phyloP scores from a whole-genome alignment of 176 grass and related monocot genomes.

The Dendrocalamus sinicus region DNA sequence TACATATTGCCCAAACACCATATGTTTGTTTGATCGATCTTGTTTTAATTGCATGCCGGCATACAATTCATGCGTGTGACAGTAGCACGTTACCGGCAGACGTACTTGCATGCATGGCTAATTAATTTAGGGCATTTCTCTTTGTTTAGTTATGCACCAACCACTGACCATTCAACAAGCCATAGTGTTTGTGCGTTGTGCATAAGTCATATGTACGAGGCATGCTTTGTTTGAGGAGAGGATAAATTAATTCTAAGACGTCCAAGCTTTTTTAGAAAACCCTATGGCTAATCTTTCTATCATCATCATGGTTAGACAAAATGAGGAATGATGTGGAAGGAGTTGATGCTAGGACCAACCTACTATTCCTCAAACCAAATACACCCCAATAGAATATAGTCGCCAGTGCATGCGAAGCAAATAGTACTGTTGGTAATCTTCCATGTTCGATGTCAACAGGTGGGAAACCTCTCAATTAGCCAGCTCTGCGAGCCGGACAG shows the following conservation, averaged over 20 bases:
- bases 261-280: too few relatives aligned
- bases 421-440: neutral
- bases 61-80: neutral
- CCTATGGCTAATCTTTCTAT: too few relatives aligned
- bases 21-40: neutral
- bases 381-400: too few relatives aligned
- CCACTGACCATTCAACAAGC: too few relatives aligned
- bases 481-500: conserved; percentile 39
- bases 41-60: neutral
- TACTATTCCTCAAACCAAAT: too few relatives aligned
- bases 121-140: neutral
- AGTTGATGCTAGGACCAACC: too few relatives aligned
- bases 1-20: neutral
- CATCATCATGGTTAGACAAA: too few relatives aligned
- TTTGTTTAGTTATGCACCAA: neutral
- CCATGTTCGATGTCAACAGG: neutral
- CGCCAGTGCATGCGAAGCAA: neutral
- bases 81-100: neutral
- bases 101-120: neutral
- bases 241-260: too few relatives aligned
- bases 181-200: too few relatives aligned
- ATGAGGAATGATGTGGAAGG: too few relatives aligned
- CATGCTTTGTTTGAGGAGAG: too few relatives aligned
- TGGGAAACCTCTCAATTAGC: conserved; percentile 12
- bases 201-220: too few relatives aligned